Base-by-base conservation (phyloP, 1,284 basidiomycete species). In the Melampsora americana region DNA sequence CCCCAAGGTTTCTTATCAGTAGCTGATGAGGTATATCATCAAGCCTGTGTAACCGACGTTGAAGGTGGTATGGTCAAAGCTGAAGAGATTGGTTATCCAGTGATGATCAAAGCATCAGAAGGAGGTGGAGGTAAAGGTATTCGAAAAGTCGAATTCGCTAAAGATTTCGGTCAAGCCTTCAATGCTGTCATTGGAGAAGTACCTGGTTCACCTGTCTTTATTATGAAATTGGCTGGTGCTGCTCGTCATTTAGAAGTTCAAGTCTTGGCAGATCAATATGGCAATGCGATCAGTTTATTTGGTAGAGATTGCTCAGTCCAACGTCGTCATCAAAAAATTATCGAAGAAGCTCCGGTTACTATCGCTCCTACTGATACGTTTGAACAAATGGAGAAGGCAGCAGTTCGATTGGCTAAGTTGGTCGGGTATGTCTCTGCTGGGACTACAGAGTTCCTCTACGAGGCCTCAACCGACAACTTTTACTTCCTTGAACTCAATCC, bases 21-120 rank as follows among this genome's bases (percentile, higher is more conserved):
- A 39, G 89, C 93, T 0, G 94, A 99, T 81, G 89, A 91, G 60
- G 94, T 91, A 9, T 99, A 99, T 84, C 85, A 87, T 79, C 86
- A 89, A 78, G 96, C 96, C 18, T 99, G 96, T 81, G 91, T 99
- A 18, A 90, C 90, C 78, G 89, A 85, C 66, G 93, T 95, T 69
- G 92, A 95, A 82, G 90, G 97, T 79, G 96, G 96, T 70, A 84
- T 99, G 78, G 85, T 86, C 78, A 89, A 87, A 81, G 92, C 95
- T 0, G 89, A 93, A 83, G 85, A 89, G 82, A 97, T 99, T 77
- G 95, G 95, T 32, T 99, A 88, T 87, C 96, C 96, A 0, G 89
- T 99, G 80, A 99, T 99, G 96, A 99, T 99, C 86, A 99, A 99
- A 86, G 96, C 96, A 11, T 93, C 91, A 79, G 96, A 99, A 84